These are phyloP conservation scores for Penicillium corylophilum DNA, from an alignment of 2,329 filamentous ascomycete genomes.

Conservation along the genomic window DNA sequence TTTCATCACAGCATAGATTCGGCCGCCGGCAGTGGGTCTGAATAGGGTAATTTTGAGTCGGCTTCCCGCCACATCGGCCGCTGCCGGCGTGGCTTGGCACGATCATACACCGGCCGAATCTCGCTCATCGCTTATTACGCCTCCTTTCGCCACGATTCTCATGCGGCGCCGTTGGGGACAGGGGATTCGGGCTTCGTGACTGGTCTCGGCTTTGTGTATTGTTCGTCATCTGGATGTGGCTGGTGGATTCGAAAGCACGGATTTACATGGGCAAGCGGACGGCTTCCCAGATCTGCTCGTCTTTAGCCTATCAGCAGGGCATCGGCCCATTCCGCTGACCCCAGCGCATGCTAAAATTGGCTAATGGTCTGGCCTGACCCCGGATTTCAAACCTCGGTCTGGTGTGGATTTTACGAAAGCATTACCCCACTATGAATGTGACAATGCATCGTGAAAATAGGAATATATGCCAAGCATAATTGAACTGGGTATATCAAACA, in stretches of 20 bases:
- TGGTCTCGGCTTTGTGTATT: not conserved
- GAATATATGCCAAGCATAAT: not conserved
- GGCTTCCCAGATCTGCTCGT: not conserved
- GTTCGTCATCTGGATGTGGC: not conserved
- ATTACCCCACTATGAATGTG: not conserved
- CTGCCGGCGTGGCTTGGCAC: not conserved
- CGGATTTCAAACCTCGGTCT: not conserved
- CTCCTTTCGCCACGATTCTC: not conserved
- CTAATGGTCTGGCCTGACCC: not conserved
- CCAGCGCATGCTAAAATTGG: not conserved
- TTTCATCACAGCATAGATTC: not conserved
- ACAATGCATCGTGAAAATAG: not conserved
- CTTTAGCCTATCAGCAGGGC: not conserved
- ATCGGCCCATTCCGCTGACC: not conserved
- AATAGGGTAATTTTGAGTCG: not conserved
- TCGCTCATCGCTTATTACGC: not conserved
- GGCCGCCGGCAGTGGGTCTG: conserved; percentile 3
- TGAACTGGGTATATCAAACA: not conserved
- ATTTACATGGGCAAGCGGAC: not conserved
- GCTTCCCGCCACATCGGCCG: not conserved
- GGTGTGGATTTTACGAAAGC: not conserved
- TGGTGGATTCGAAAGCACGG: not conserved
- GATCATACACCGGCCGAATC: not conserved
- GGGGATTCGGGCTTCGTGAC: not conserved
- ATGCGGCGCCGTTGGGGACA: not conserved